phyloP scores from a whole-genome alignment of 2,329 filamentous ascomycete species.

The Colletotrichum sansevieriae region DNA sequence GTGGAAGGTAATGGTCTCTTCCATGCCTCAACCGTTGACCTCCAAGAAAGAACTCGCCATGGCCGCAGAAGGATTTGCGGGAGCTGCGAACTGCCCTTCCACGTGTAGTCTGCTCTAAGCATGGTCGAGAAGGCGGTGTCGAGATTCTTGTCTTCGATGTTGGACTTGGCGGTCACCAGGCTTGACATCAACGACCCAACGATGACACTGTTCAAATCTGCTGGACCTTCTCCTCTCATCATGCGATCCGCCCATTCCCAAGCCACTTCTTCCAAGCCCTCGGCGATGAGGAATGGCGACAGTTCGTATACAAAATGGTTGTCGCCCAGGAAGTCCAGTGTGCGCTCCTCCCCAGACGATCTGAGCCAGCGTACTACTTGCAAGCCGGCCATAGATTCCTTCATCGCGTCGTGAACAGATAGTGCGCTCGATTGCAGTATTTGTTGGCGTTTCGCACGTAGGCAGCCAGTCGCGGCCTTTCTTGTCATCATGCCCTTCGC shows the following conservation, averaged over 20 bases:
- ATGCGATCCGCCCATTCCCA: slow-evolving; percentile 62
- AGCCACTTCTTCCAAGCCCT: slow-evolving; percentile 62
- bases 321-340: slow-evolving; percentile 60
- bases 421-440: slow-evolving; percentile 52
- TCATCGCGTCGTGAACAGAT: slow-evolving; percentile 52
- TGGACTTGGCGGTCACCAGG: slow-evolving; percentile 59
- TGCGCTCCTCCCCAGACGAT: slow-evolving; percentile 61
- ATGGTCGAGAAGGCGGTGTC: slow-evolving; percentile 65
- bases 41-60: slow-evolving; percentile 65
- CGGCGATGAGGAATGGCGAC: slow-evolving; percentile 64
- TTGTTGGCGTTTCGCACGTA: slow-evolving; percentile 61
- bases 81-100: slow-evolving; percentile 52
- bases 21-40: slow-evolving; percentile 64
- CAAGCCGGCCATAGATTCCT: slow-evolving; percentile 58
- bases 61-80: slow-evolving; percentile 54
- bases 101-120: slow-evolving; percentile 59
- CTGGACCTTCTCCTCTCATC: slow-evolving; percentile 43
- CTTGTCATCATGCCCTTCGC: slow-evolving; percentile 69
- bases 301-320: slow-evolving; percentile 56
- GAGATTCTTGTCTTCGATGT: slow-evolving; percentile 54
- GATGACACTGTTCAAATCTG: slow-evolving; percentile 18
- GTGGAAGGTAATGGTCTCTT: slow-evolving; percentile 60
- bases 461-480: slow-evolving; percentile 65
- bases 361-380: slow-evolving; percentile 68
- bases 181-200: slow-evolving; percentile 50